Conservation (phyloP, 306 rosid genomes). For the Potentilla sterilis region DNA sequence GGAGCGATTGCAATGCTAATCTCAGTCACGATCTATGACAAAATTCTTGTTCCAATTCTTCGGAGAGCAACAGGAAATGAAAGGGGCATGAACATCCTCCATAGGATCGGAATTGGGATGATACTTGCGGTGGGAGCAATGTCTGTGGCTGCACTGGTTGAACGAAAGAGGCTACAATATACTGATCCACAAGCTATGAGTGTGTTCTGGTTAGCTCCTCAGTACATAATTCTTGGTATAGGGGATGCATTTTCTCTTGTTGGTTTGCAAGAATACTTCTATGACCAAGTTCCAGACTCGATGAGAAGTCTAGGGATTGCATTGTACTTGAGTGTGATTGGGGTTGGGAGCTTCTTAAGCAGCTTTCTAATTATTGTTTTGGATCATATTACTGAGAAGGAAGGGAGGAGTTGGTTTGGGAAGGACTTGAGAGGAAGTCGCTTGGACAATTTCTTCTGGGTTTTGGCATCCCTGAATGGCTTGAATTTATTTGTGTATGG, state of each 20-base stretch:
- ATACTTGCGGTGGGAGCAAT: slow-evolving; percentile 46
- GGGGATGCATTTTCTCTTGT: slow-evolving; percentile 82
- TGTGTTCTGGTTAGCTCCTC: slow-evolving; percentile 83
- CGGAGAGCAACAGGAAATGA: slow-evolving; percentile 59
- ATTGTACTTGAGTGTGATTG: slow-evolving; percentile 68
- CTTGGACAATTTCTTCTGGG: slow-evolving; percentile 83
- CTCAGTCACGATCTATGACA: slow-evolving; percentile 65
- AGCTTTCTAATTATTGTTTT: slow-evolving; percentile 63
- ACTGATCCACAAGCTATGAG: slow-evolving; percentile 50
- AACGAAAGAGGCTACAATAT: slow-evolving; percentile 46
- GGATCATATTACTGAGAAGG: slow-evolving; percentile 46
- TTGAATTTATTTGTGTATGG: slow-evolving; percentile 5
- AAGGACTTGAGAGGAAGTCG: slow-evolving; percentile 69
- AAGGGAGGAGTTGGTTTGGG: slow-evolving; percentile 79
- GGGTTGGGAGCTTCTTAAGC: slow-evolving; percentile 71
- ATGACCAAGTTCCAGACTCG: slow-evolving; percentile 90
- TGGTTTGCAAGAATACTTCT: slow-evolving; percentile 85
- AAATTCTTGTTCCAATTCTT: slow-evolving; percentile 56
- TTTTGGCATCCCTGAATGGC: slow-evolving; percentile 28
- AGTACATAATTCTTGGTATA: slow-evolving; percentile 60
- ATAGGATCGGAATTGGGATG: slow-evolving; percentile 84
- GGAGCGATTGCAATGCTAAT: slow-evolving; percentile 62
- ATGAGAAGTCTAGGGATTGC: slow-evolving; percentile 94
- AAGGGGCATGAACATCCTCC: slow-evolving; percentile 78
- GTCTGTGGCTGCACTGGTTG: slow-evolving; percentile 59